A percentile compares a stretch with the other conserved stretches of the same genome.
These are phyloP conservation scores for Globisporangium yorkense DNA, from an alignment of 352 stramenopile species.

Conservation along the genomic window DNA sequence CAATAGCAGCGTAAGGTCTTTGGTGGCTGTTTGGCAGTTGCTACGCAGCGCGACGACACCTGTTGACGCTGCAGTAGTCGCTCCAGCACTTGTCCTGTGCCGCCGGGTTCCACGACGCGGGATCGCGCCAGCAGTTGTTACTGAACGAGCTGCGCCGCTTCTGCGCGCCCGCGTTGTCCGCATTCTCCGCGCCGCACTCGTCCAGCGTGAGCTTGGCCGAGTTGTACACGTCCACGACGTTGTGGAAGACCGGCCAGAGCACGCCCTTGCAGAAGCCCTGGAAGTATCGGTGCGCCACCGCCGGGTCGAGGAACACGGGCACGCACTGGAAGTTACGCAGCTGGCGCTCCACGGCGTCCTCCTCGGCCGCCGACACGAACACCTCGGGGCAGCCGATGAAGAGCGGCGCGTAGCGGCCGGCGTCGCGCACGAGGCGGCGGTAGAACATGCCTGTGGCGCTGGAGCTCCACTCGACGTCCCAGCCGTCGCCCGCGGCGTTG, in stretches of 20 bases:
- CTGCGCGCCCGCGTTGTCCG: background rate
- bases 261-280: conserved; percentile 96
- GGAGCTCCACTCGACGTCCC: conserved; percentile 65
- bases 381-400: conserved; percentile 76
- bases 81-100: conserved; percentile 72
- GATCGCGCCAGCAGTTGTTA: conserved; percentile 39
- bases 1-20: background rate
- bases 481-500: conserved; percentile 32
- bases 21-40: background rate
- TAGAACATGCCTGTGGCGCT: conserved; percentile 73
- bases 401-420: conserved; percentile 46
- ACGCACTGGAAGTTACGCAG: conserved; percentile 90
- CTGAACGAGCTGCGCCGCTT: conserved; percentile 7
- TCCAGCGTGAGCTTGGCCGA: conserved; percentile 63
- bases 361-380: conserved; percentile 53
- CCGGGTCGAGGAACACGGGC: conserved; percentile 92
- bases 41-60: conserved; percentile 1
- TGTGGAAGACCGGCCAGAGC: conserved; percentile 97
- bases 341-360: conserved; percentile 66
- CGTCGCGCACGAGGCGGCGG: conserved; percentile 52
- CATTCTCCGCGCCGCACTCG: conserved; percentile 10
- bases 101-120: conserved; percentile 72
- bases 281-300: conserved; percentile 81
- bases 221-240: conserved; percentile 96
- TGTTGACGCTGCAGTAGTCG: conserved; percentile 79